Conservation (phyloP, 352 stramenopile genomes). For the Phytopythium montanum region DNA sequence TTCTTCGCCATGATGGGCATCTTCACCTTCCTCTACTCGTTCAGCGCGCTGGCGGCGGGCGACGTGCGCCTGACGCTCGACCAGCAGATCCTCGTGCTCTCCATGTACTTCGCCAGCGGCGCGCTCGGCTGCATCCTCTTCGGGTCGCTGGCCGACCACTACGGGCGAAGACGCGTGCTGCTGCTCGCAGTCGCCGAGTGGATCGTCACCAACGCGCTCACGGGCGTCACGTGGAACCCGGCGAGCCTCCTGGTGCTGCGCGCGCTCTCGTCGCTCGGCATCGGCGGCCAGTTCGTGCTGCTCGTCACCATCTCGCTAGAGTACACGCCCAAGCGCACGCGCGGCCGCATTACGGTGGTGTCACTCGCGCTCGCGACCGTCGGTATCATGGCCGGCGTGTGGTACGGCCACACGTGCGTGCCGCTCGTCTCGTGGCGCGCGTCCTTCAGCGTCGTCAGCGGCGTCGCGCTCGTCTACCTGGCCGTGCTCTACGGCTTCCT, state of each 20-base stretch:
- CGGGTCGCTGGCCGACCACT: constrained; percentile 58
- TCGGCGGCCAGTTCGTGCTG: constrained; percentile 54
- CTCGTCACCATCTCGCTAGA: constrained; percentile 52
- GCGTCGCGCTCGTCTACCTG: constrained; percentile 20
- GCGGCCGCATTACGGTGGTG: constrained; percentile 54
- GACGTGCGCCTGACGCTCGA: constrained; percentile 5
- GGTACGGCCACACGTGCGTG: constrained; percentile 26
- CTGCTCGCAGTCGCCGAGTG: constrained; percentile 33
- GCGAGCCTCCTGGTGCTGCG: constrained; percentile 38
- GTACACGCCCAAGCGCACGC: constrained; percentile 52
- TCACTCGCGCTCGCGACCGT: constrained; percentile 35
- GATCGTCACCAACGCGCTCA: constrained; percentile 37
- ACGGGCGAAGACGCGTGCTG: constrained; percentile 40
- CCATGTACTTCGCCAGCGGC: constrained; percentile 40
- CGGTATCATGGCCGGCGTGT: constrained; percentile 36
- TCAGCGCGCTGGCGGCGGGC: constrained; percentile 12
- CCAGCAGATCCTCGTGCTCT: constrained; percentile 26
- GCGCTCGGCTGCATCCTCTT: constrained; percentile 44
- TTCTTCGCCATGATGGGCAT: constrained; percentile 36
- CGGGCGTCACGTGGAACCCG: constrained; percentile 30
- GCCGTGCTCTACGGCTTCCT: constrained; percentile 25
- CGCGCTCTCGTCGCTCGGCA: constrained; percentile 34
- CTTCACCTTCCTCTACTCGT: constrained; percentile 31
- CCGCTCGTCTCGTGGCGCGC: constrained; percentile 18
- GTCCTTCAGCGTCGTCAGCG: constrained; percentile 25